Evolutionary conservation across 345 rosid genomes (phyloP), one percentile per base, ranked within the genome.

Genomic region (Brassica juncea): DNA sequence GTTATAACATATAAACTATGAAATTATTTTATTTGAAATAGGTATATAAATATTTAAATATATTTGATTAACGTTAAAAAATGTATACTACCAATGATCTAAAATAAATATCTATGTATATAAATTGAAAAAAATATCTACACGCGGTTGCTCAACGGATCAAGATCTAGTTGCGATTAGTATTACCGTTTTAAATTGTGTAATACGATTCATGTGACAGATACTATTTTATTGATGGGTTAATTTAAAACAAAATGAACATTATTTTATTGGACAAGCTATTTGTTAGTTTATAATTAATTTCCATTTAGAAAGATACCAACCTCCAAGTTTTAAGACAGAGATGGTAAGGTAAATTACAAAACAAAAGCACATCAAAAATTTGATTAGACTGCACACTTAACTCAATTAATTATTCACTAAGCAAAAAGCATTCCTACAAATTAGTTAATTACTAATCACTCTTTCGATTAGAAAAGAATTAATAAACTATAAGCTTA

Each of bases 331-430:
- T 49, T 52, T 37, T 37, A 32, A 73, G 64, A 73, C 15, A 68
- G 42, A 73, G 70, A 60, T 65, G 7, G 68, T 44, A 78, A 78
- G 32, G 49, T 64, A 66, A 52, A 80, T 59, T 11, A 62, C 32
- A 47, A 79, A 44, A 6, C 10, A 34, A 68, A 69, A 49, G 60
- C 8, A 62, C 61, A 27, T 70, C 11, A 28, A 64, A 57, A 59
- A 75, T 68, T 76, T 67, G 79, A 68, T 80, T 80, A 76, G 83
- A 80, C 44, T 68, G 72, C 75, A 76, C 68, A 80, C 72, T 73
- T 68, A 62, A 69, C 79, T 63, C 75, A 74, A 27, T 74, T 74
- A 69, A 80, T 74, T 80, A 80, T 64, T 70, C 73, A 75, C 34
- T 75, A 71, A 70, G 69, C 61, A 70, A 39, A 32, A 68, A 62